Base-by-base conservation (phyloP, 83 land plant species). In the Diphasiastrum complanatum region DNA sequence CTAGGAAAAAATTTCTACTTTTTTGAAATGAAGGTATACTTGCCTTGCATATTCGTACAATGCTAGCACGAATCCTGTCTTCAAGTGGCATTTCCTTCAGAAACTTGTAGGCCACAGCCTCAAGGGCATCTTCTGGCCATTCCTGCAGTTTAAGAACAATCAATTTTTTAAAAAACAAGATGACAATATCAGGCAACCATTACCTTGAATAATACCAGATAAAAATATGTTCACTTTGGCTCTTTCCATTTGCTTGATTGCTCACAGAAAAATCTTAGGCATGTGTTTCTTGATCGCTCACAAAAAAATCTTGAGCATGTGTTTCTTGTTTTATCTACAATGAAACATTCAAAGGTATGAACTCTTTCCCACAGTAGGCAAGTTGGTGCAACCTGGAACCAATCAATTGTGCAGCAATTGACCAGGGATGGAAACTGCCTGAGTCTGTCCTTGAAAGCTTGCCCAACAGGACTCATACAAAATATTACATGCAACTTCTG, bases 51-150 rank as follows among this genome's bases (percentile, higher is more conserved):
- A 75, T 75, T 0, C 27, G 45, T 14, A 75, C 78, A 56, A 75
- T 75, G 37, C 63, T 68, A 29, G 65, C 33, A 32, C 68, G 52
- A 16, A 62, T 63, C 26, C 48, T 40, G 25, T 75, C 68, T 22
- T 63, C 68, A 38, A 75, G 36, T 32, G 64, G 49, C 66, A 75
- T 75, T 41, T 50, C 59, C 40, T 52, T 35, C 63, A 75, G 51
- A 64, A 73, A 75, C 47, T 75, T 75, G 28, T 61, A 60, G 11
- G 78, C 78, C 48, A 75, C 78, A 40, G 78, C 78, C 47, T 75
- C 78, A 51, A 75, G 51, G n/a, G 78, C 78, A 75, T 75, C 78
- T 19, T 61, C 65, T 28, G 78, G 78, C 73, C 77, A 74, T 74
- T 74, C 77, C 77, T 74, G 25, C 28, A 57, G 1, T n/a, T 37